Evolutionary conservation across 148 eudicot genomes (phyloP).

Genomic region (Salicornia ramosissima): DNA sequence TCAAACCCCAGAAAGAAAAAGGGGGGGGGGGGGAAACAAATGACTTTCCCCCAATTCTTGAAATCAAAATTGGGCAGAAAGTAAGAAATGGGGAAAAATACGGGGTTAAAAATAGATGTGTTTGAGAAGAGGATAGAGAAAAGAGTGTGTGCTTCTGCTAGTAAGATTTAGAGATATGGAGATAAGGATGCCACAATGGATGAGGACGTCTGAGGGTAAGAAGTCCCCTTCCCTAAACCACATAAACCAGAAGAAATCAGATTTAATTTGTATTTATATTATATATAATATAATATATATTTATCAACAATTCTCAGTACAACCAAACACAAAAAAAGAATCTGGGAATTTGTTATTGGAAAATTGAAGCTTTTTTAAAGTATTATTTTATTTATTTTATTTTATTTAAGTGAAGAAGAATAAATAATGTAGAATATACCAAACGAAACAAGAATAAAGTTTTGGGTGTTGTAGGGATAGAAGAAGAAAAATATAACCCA

Average conservation of each 20-base stretch:
- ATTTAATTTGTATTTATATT: background rate
- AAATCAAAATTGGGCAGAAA: constrained; percentile 17
- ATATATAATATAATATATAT: background rate
- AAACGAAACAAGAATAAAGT: constrained; percentile 14
- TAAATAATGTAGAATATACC: too few relatives aligned
- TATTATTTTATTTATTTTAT: background rate
- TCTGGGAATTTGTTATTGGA: constrained; percentile 10
- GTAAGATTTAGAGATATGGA: background rate
- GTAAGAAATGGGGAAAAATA: constrained; percentile 10
- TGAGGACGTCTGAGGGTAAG: constrained; percentile 21
- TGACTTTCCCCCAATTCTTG: constrained; percentile 6
- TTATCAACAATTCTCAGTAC: background rate
- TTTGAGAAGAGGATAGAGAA: constrained; percentile 19
- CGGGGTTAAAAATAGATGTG: constrained; percentile 12
- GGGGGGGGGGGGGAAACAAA: too few relatives aligned
- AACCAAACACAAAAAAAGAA: constrained; percentile 9
- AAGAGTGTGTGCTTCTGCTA: background rate
- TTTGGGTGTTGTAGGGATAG: too few relatives aligned
- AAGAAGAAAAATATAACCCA: too few relatives aligned
- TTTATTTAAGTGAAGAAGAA: constrained; percentile 11
- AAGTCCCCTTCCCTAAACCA: constrained; percentile 16
- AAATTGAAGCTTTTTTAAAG: background rate
- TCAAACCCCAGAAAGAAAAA: constrained; percentile 22
- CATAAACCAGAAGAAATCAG: background rate
- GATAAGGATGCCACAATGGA: constrained; percentile 26